Evolutionary conservation across 202 grass and related monocot genomes (phyloP), one percentile per base, ranked within the genome.

Genomic region (Saccharum hybrid): DNA sequence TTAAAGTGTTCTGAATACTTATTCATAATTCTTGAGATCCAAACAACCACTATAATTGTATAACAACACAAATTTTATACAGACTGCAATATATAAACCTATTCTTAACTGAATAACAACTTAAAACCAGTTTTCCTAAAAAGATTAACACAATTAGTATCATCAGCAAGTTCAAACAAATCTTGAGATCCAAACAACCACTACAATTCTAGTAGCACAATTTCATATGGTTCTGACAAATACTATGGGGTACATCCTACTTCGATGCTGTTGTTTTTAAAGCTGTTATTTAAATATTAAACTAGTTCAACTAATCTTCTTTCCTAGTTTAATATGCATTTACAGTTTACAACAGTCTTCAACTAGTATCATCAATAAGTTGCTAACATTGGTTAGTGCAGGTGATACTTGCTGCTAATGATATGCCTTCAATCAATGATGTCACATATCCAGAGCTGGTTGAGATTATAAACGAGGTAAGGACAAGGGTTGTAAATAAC

Each of bases 331-430:
- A 56, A n/a, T 56, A 21, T 37, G 70, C 37, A 84, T 76, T 56
- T 33, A 64, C 64, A 38, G 0, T 61, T 79, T 60, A 49, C 31
- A 18, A 51, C 42, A 64, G 10, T 65, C 63, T 82, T 49, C 22
- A 60, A 10, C 7, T 85, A 59, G 21, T 74, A 72, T 74, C 8
- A 33, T 42, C 41, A 42, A 46, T 56, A 72, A 45, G 78, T 54
- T 74, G 15, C 8, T 63, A 52, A 40, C 61, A 43, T 83, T 75
- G 36, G 30, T 62, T 88, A 70, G 2, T 85, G 42, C 83, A 99
- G 93, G 93, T 96, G 75, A 85, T 99, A 94, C 94, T 99, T 88
- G 91, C 96, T 81, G 93, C 93, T 41, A 96, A 99, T 70, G 96
- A 99, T 72, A 89, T 94, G 93, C 93, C 93, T 79, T 99, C 96